A percentile compares a stretch with the other conserved stretches of the same genome.
Conservation (phyloP, 1,284 basidiomycete genomes). For the Heterobasidion irregulare region DNA sequence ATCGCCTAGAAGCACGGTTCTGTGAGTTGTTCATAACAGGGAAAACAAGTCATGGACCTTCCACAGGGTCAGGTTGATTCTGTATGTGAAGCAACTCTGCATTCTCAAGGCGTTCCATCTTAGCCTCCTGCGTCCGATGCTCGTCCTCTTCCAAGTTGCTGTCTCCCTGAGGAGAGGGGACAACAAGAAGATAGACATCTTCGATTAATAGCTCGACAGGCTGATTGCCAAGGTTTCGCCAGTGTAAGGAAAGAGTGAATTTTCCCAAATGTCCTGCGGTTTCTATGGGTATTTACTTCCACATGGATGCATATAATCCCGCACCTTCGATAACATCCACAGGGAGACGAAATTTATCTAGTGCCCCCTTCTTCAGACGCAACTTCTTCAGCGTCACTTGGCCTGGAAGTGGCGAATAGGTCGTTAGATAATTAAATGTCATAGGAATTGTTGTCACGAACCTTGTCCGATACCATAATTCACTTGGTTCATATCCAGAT, state of each 20-base stretch:
- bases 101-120: slow-evolving; percentile 83
- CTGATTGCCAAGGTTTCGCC: slow-evolving; percentile 90
- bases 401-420: slow-evolving; percentile 38
- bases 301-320: slow-evolving; percentile 1
- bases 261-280: slow-evolving; percentile 81
- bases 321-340: slow-evolving; percentile 92
- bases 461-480: slow-evolving; percentile 95
- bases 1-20: slow-evolving; percentile 33
- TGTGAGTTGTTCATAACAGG: slow-evolving; percentile 1
- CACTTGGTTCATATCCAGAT: slow-evolving; percentile 91
- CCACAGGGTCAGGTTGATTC: slow-evolving; percentile 45
- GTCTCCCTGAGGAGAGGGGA: slow-evolving; percentile 67
- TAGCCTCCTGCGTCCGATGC: slow-evolving; percentile 73
- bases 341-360: slow-evolving; percentile 95
- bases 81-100: slow-evolving; percentile 82
- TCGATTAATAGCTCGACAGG: slow-evolving; percentile 91
- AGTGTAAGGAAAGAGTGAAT: slow-evolving; percentile 90
- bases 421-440: slow-evolving; percentile 9
- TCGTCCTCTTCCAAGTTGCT: slow-evolving; percentile 86
- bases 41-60: slow-evolving; percentile 26
- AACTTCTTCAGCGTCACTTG: slow-evolving; percentile 79
- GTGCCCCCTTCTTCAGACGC: slow-evolving; percentile 86
- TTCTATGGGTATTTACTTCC: background rate
- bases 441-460: slow-evolving; percentile 15
- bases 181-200: slow-evolving; percentile 93